phyloP scores from a whole-genome alignment of 2,329 filamentous ascomycete species.

The Neofusicoccum ribis region DNA sequence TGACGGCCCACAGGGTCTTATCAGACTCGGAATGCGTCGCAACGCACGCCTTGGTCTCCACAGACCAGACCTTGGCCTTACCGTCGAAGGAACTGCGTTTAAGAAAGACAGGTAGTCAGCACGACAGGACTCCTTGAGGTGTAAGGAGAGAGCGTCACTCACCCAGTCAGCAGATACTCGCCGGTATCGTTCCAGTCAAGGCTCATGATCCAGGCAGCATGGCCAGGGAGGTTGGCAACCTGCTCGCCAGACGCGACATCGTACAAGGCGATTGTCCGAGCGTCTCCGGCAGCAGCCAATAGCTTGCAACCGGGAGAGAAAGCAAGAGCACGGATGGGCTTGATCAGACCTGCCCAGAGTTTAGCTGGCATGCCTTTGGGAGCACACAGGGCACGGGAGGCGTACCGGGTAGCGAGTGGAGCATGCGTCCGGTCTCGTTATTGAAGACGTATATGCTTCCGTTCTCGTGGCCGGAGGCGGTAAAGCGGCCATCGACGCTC shows the following conservation, averaged over 20 bases:
- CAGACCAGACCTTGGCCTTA: conserved; percentile 93
- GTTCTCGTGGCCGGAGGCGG: conserved; percentile 89
- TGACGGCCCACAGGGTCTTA: conserved; percentile 40
- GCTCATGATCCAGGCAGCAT: conserved; percentile 84
- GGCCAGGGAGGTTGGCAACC: conserved; percentile 77
- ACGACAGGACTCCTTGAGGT: background rate
- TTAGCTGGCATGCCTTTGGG: background rate
- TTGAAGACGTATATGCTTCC: conserved; percentile 93
- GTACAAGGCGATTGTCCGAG: conserved; percentile 85
- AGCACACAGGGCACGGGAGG: background rate
- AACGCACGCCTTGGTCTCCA: conserved; percentile 80
- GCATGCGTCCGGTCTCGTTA: conserved; percentile 81
- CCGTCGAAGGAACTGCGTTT: conserved; percentile 72
- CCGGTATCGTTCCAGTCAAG: conserved; percentile 93
- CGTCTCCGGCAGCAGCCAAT: conserved; percentile 87
- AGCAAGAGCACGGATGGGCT: conserved; percentile 78
- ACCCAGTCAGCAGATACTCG: conserved; percentile 84
- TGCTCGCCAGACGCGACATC: conserved; percentile 92
- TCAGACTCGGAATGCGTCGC: conserved; percentile 89
- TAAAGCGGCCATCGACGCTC: conserved; percentile 76
- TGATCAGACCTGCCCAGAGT: conserved; percentile 69
- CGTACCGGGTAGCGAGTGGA: conserved; percentile 67
- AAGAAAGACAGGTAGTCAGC: too few species aligned
- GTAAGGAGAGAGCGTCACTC: conserved; percentile 26
- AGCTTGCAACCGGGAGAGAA: conserved; percentile 86